Percentiles rank a stretch among this genome's conserved stretches.
These are phyloP conservation scores for Neocucurbitaria cava DNA, from an alignment of 2,329 filamentous ascomycete species.

Conservation along the genomic window DNA sequence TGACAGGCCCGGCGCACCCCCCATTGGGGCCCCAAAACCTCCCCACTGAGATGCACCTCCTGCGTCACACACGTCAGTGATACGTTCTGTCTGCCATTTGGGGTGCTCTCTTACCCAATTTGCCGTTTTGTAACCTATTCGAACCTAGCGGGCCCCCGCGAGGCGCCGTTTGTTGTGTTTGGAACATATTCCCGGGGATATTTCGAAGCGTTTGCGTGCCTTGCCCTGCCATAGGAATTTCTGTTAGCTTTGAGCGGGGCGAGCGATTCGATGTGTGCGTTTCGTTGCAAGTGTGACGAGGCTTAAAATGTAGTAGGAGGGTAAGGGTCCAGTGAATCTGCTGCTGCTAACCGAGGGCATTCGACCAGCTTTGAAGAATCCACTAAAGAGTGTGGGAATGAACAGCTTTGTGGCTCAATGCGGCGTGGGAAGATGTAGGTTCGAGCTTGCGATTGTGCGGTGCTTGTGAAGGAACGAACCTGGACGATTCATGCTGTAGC, in stretches of 20 bases:
- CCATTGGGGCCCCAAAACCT: slow-evolving; percentile 60
- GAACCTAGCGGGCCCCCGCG: slow-evolving; percentile 58
- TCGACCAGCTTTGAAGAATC: background rate
- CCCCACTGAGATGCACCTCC: slow-evolving; percentile 65
- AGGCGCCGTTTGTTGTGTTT: slow-evolving; percentile 57
- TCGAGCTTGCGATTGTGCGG: slow-evolving; percentile 28
- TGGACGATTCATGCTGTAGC: slow-evolving; percentile 56
- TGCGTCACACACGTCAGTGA: slow-evolving; percentile 38
- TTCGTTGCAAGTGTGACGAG: background rate
- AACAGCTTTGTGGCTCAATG: slow-evolving; percentile 12
- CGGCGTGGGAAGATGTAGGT: slow-evolving; percentile 14
- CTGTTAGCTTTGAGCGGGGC: background rate
- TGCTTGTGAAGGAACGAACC: slow-evolving; percentile 47
- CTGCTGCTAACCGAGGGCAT: background rate
- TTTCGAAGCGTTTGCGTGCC: slow-evolving; percentile 60
- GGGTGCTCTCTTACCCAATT: slow-evolving; percentile 54
- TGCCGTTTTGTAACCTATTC: slow-evolving; percentile 61
- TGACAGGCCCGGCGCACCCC: slow-evolving; percentile 59
- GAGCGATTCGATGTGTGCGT: background rate
- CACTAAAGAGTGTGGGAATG: slow-evolving; percentile 3
- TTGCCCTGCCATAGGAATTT: slow-evolving; percentile 49
- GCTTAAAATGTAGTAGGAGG: background rate
- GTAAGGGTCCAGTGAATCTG: slow-evolving; percentile 3
- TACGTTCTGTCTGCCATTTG: background rate
- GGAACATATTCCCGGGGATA: slow-evolving; percentile 61